Evolutionary conservation across 305 asterid species (phyloP).

Genomic region (Stenogyne calaminthoides): DNA sequence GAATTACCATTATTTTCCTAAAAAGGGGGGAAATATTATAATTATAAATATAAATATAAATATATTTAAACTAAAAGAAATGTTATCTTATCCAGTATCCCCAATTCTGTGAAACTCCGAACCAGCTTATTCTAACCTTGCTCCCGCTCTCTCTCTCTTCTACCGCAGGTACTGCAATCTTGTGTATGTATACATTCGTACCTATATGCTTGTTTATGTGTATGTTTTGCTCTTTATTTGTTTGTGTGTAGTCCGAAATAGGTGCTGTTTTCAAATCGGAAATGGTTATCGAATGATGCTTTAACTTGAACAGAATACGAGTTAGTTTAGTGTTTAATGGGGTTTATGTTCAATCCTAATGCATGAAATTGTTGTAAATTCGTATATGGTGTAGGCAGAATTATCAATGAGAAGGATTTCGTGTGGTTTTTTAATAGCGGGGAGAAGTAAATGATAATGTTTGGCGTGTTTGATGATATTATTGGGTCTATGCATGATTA

Average conservation of each 20-base stretch:
- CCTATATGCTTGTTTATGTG: neutral
- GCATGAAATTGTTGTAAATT: conserved; percentile 6
- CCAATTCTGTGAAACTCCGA: conserved; percentile 29
- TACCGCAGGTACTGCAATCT: conserved; percentile 30
- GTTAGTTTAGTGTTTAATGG: neutral
- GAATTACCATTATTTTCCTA: too few relatives aligned
- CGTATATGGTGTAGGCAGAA: neutral
- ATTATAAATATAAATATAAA: too few relatives aligned
- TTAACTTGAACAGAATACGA: conserved; percentile 10
- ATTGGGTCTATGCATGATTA: neutral
- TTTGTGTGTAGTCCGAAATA: neutral
- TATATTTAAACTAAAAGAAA: neutral
- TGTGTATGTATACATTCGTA: neutral
- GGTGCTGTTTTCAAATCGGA: conserved; percentile 19
- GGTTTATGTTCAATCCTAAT: neutral
- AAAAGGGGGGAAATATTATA: too few relatives aligned
- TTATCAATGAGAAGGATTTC: neutral
- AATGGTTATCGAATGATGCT: conserved; percentile 6
- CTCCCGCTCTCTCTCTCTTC: conserved; percentile 27
- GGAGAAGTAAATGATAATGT: conserved; percentile 3
- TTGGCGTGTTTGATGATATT: neutral
- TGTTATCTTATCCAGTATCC: conserved; percentile 41
- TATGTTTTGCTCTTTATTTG: neutral
- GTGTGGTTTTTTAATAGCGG: neutral
- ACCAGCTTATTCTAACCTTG: conserved; percentile 13